Percentiles rank a stretch among this genome's conserved stretches.
phyloP scores from a whole-genome alignment of 2,329 filamentous ascomycete species.

The Whalleya microplaca region DNA sequence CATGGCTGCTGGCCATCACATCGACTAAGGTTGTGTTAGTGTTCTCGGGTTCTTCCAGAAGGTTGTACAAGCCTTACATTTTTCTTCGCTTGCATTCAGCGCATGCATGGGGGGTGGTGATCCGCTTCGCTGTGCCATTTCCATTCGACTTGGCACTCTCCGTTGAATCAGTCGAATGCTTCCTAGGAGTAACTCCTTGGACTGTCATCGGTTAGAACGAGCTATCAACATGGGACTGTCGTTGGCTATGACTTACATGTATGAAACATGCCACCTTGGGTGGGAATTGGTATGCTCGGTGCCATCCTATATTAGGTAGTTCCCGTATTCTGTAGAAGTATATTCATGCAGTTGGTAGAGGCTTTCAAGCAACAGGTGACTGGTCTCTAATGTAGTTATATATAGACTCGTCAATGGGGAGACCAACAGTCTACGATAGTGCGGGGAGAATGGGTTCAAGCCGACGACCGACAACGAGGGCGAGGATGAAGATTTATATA shows the following conservation, averaged over 20 bases:
- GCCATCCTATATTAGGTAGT: slow-evolving; percentile 40
- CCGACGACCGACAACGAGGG: slow-evolving; percentile 38
- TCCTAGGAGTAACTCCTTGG: slow-evolving; percentile 57
- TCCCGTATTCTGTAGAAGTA: slow-evolving; percentile 17
- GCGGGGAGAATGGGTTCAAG: slow-evolving; percentile 31
- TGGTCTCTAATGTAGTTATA: slow-evolving; percentile 21
- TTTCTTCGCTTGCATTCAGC: slow-evolving; percentile 72
- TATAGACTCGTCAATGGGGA: slow-evolving; percentile 20
- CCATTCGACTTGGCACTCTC: slow-evolving; percentile 37
- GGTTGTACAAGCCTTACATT: slow-evolving; percentile 52
- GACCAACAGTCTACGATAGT: slow-evolving; percentile 26
- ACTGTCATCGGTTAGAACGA: slow-evolving; percentile 35
- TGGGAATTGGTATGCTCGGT: slow-evolving; percentile 51
- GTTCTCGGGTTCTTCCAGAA: slow-evolving; percentile 2
- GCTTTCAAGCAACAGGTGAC: slow-evolving; percentile 32
- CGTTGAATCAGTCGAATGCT: slow-evolving; percentile 48
- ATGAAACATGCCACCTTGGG: slow-evolving; percentile 57
- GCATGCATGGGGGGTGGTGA: slow-evolving; percentile 46
- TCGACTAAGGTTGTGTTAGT: slow-evolving; percentile 49
- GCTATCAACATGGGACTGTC: not conserved
- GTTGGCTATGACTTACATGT: slow-evolving; percentile 40
- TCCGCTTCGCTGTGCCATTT: slow-evolving; percentile 38
- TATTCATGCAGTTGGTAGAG: slow-evolving; percentile 15
- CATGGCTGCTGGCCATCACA: slow-evolving; percentile 83
- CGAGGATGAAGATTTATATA: slow-evolving; percentile 46